A percentile compares a stretch with the other conserved stretches of the same genome.
These are phyloP conservation scores for Schizothecium vesticola DNA, from an alignment of 495 filamentous ascomycete species.

Conservation along the genomic window DNA sequence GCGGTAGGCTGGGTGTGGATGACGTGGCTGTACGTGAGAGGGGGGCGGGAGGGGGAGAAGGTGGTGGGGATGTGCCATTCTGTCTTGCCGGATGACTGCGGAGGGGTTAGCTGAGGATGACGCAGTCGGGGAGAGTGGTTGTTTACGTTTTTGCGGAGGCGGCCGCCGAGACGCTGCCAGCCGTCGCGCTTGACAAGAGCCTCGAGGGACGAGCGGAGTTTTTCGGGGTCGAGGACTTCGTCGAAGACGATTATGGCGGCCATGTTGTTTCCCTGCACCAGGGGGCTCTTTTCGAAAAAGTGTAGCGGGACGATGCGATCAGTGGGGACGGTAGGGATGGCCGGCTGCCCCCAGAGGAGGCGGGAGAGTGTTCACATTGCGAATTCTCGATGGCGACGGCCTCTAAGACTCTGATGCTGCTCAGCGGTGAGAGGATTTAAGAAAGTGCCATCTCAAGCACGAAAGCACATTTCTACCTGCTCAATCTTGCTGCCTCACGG, in stretches of 20 bases:
- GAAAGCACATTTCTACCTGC: neutral
- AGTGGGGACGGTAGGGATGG: conserved; percentile 16
- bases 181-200: conserved; percentile 28
- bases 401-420: neutral
- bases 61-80: conserved; percentile 41
- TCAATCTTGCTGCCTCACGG: neutral
- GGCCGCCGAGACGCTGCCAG: conserved; percentile 40
- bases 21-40: conserved; percentile 30
- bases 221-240: conserved; percentile 42
- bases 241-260: conserved; percentile 41
- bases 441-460: neutral
- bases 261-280: conserved; percentile 33
- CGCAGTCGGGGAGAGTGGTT: neutral
- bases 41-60: conserved; percentile 32
- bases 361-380: neutral
- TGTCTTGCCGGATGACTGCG: conserved; percentile 27
- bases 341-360: neutral
- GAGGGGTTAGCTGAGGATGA: neutral
- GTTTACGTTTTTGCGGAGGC: conserved; percentile 28
- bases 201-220: conserved; percentile 30
- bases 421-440: neutral
- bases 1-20: conserved; percentile 19
- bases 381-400: neutral
- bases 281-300: conserved; percentile 34
- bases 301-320: conserved; percentile 37